Conservation (phyloP, 2,329 filamentous ascomycete species). For the Diaporthe australafricana region DNA sequence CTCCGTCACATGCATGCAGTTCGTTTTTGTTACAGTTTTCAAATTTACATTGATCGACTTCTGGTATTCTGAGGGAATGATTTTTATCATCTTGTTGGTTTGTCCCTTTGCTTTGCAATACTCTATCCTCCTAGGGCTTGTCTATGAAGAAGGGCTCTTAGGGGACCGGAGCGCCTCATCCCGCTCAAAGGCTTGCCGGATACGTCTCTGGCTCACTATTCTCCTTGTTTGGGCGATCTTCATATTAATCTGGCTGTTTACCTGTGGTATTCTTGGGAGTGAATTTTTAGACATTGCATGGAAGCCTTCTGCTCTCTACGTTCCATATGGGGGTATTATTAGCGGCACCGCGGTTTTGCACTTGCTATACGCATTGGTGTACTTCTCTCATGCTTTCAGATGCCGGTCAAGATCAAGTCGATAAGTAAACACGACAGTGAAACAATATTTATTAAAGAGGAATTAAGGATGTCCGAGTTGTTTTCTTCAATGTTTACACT, state of each 20-base stretch:
- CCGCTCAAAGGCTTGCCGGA: background rate
- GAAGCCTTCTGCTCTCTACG: background rate
- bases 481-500: too few species aligned
- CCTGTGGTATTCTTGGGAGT: too few species aligned
- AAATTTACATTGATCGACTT: background rate
- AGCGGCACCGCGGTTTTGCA: background rate
- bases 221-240: background rate
- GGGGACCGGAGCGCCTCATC: background rate
- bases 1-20: background rate
- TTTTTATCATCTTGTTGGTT: background rate
- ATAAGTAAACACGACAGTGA: background rate
- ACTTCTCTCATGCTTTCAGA: background rate
- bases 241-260: background rate
- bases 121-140: background rate
- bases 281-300: background rate
- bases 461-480: too few species aligned
- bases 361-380: background rate
- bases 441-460: background rate
- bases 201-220: background rate
- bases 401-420: background rate
- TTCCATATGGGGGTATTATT: background rate
- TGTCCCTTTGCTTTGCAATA: background rate
- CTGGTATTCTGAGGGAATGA: background rate
- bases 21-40: rapidly evolving
- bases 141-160: background rate